A percentile compares a stretch with the other conserved stretches of the same genome.
phyloP scores from a whole-genome alignment of 1,284 basidiomycete species.

The Thelephora terrestris region DNA sequence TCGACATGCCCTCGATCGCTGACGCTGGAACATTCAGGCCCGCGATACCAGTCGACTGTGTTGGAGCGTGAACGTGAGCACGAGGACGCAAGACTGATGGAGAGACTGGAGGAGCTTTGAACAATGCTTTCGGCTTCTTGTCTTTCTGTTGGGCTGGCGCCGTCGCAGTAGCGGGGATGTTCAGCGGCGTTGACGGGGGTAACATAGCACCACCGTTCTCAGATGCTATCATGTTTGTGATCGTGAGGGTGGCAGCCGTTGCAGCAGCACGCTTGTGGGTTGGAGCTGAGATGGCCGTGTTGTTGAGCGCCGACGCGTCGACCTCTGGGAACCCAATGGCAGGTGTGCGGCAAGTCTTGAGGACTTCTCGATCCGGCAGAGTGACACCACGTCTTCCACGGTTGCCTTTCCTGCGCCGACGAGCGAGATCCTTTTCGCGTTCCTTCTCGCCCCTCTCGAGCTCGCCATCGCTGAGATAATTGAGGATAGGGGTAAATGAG shows the following conservation, averaged over 20 bases:
- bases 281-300: conserved; percentile 48
- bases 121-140: conserved; percentile 61
- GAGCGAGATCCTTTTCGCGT: conserved; percentile 82
- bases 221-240: conserved; percentile 76
- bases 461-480: conserved; percentile 83
- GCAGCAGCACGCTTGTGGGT: conserved; percentile 74
- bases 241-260: conserved; percentile 69
- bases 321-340: conserved; percentile 77
- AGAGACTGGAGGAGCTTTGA: conserved; percentile 59
- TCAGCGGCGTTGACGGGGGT: conserved; percentile 38
- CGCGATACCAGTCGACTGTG: conserved; percentile 57
- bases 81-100: conserved; percentile 44
- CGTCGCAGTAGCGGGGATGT: conserved; percentile 28
- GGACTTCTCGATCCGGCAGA: conserved; percentile 88
- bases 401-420: conserved; percentile 80
- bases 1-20: conserved; percentile 43
- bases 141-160: conserved; percentile 39
- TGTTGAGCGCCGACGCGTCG: conserved; percentile 56
- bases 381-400: conserved; percentile 84
- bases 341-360: conserved; percentile 84
- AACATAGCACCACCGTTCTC: conserved; percentile 61
- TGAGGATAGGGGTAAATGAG: conserved; percentile 81
- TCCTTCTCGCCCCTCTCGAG: conserved; percentile 87
- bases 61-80: conserved; percentile 46
- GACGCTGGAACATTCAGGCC: conserved; percentile 43